A percentile compares a stretch with the other conserved stretches of the same genome.
Evolutionary conservation across 2,329 filamentous ascomycete species (phyloP).

Genomic region (Lizonia empirigonia): DNA sequence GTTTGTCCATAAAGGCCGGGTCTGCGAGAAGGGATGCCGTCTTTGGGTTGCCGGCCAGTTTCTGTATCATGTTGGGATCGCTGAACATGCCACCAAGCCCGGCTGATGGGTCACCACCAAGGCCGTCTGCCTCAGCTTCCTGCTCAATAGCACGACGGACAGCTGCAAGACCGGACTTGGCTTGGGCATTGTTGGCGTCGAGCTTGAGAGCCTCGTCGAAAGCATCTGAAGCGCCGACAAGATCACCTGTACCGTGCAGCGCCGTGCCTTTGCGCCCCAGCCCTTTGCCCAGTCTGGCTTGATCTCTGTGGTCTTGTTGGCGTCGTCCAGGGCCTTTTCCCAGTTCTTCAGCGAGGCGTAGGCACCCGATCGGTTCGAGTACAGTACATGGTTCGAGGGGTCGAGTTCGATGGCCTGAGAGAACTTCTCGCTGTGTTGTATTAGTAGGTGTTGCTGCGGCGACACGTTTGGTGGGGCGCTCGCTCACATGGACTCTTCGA

Average conservation of each 20-base stretch:
- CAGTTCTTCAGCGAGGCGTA: slow-evolving; percentile 91
- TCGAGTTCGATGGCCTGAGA: slow-evolving; percentile 89
- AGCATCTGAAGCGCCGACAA: slow-evolving; percentile 83
- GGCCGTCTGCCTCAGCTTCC: slow-evolving; percentile 68
- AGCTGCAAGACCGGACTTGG: slow-evolving; percentile 83
- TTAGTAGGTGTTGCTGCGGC: slow-evolving; percentile 20
- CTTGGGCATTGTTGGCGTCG: slow-evolving; percentile 88
- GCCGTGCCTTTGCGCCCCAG: slow-evolving; percentile 92
- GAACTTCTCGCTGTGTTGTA: slow-evolving; percentile 77
- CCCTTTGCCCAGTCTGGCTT: slow-evolving; percentile 99
- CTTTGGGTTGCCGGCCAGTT: slow-evolving; percentile 94
- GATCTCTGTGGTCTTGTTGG: slow-evolving; percentile 88
- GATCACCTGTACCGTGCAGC: slow-evolving; percentile 83
- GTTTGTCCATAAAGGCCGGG: slow-evolving; percentile 84
- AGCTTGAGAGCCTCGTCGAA: slow-evolving; percentile 95
- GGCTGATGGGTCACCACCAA: slow-evolving; percentile 68
- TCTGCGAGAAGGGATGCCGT: slow-evolving; percentile 82
- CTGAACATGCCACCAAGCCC: slow-evolving; percentile 93
- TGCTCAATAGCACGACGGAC: slow-evolving; percentile 88
- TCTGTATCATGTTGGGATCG: slow-evolving; percentile 86
- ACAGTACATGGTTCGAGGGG: slow-evolving; percentile 91
- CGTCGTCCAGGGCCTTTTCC: slow-evolving; percentile 82
- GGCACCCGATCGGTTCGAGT: slow-evolving; percentile 90
- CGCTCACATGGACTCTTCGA: slow-evolving; percentile 94
- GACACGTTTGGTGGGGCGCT: slow-evolving; percentile 51